Evolutionary conservation across 768 basidiomycete genomes (phyloP).

Genomic region (Kwoniella dejecticola): DNA sequence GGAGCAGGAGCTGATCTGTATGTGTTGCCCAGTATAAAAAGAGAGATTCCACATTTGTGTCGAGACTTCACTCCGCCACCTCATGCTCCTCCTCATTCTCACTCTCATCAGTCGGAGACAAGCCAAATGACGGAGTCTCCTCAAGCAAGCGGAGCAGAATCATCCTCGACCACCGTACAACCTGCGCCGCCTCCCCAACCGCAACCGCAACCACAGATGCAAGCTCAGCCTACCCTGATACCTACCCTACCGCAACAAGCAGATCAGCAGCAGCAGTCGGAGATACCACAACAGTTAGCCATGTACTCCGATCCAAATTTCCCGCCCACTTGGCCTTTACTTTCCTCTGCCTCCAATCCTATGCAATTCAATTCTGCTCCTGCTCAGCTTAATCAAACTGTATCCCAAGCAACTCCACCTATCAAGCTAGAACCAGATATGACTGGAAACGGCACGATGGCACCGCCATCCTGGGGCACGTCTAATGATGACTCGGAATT

Average conservation of each 20-base stretch:
- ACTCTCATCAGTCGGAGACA: conserved; percentile 13
- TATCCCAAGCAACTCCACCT: conserved; percentile 2
- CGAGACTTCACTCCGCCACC: conserved; percentile 67
- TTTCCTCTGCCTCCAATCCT: conserved; percentile 28
- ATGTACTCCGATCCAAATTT: conserved; percentile 46
- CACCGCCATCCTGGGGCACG: conserved; percentile 22
- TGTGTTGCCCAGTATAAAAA: conserved; percentile 70
- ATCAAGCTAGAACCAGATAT: conserved; percentile 7
- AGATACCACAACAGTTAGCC: conserved; percentile 5
- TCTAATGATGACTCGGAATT: conserved; percentile 39
- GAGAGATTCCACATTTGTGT: conserved; percentile 93
- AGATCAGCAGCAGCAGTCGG: conserved; percentile 14
- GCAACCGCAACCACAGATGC: no score
- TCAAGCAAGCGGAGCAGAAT: conserved; percentile 3
- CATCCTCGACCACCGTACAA: background rate
- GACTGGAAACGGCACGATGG: conserved; percentile 10
- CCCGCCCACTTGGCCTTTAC: conserved; percentile 49
- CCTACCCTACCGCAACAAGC: conserved; percentile 23
- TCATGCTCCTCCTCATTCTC: conserved; percentile 18
- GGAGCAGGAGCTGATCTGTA: conserved; percentile 16
- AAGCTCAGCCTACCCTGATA: conserved; percentile 7
- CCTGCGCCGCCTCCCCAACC: background rate
- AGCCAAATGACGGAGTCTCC: conserved; percentile 12
- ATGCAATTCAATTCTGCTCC: conserved; percentile 13
- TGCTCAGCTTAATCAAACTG: conserved; percentile 10